Base-by-base conservation (phyloP, 352 stramenopile genomes). In the Lagenidium giganteum region DNA sequence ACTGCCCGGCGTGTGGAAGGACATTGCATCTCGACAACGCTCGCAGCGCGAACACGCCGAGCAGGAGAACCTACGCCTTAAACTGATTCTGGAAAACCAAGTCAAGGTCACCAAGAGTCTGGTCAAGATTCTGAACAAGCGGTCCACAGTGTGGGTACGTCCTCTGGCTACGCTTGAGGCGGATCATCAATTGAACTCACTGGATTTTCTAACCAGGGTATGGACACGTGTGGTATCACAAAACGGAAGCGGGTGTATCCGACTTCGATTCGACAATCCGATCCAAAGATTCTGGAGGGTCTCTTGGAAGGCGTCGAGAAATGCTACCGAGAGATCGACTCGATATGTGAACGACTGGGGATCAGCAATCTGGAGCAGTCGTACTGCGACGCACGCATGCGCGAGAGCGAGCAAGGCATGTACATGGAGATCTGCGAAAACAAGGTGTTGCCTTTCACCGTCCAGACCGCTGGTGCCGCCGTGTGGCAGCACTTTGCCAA, bases 41-140 rank as follows among this genome's bases (percentile, higher is more conserved):
- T 38, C 47, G 36, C 42, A 55, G 44, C 51, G 51, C 34, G 37
- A 55, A 29, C 36, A 83, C 36, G 51, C 65, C 1, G 67, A 83
- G 42, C 43, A 65, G 18, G 73, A 86, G 48, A 86, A 86, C 39
- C 59, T 67, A 16, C 56, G 68, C 4, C 56, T 86, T 4, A 71
- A 71, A 41, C 42, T 58, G 7, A 57, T 79, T 29, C 51, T 86
- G 28, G 70, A 83, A 36, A 70, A 60, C 16, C 73, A 86, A 35
- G 66, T 86, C 51, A 81, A 82, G 54, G 61, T 83, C 33, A 70
- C 62, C 23, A 70, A 67, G 35, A 74, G 58, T 50, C 61, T 79
- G 20, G 61, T 67, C 24, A 72, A 72, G 24, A 17, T 73, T 23
- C 36, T 79, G 21, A 51, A 76, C 23, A 59, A 61, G 11, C 51